Percentiles rank a stretch among this genome's conserved stretches.
Evolutionary conservation across 2,329 filamentous ascomycete species (phyloP).

Genomic region (Talaromyces sp.): DNA sequence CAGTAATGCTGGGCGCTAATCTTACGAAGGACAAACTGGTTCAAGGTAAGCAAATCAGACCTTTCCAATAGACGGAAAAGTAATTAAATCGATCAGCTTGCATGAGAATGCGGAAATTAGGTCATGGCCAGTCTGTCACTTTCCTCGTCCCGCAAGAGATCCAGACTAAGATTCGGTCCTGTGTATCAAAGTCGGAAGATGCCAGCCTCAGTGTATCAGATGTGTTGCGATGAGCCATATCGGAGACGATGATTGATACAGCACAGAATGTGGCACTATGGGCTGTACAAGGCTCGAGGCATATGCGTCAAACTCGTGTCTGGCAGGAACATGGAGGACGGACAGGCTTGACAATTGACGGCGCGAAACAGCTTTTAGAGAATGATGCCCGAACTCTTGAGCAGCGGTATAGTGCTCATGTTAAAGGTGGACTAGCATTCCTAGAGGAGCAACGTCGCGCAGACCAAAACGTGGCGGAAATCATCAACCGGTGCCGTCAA

Average conservation of each 20-base stretch:
- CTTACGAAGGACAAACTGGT: conserved; percentile 66
- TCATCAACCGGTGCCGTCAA: conserved; percentile 21
- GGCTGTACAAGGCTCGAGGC: conserved; percentile 57
- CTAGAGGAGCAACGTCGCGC: not conserved
- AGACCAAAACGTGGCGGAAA: not conserved
- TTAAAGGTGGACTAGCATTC: not conserved
- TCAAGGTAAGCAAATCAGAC: conserved; percentile 52
- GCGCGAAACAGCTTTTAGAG: conserved; percentile 17
- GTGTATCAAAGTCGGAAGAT: conserved; percentile 13
- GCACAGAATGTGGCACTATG: conserved; percentile 55
- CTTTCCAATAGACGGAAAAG: conserved; percentile 23
- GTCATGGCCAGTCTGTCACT: conserved; percentile 60
- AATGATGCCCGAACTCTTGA: conserved; percentile 7
- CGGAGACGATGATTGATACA: conserved; percentile 53
- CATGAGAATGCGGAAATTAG: conserved; percentile 68
- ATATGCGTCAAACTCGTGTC: conserved; percentile 37
- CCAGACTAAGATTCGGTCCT: conserved; percentile 46
- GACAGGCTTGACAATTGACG: not conserved
- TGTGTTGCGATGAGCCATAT: conserved; percentile 58
- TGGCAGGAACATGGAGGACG: conserved; percentile 9
- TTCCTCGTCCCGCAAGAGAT: conserved; percentile 62
- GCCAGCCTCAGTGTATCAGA: conserved; percentile 49
- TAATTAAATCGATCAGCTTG: conserved; percentile 44
- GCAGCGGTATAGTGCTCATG: not conserved
- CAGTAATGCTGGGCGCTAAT: conserved; percentile 62